Evolutionary conservation across 225 moss, liverwort and hornwort genomes (phyloP).

Genomic region (Takakia lepidozioides): DNA sequence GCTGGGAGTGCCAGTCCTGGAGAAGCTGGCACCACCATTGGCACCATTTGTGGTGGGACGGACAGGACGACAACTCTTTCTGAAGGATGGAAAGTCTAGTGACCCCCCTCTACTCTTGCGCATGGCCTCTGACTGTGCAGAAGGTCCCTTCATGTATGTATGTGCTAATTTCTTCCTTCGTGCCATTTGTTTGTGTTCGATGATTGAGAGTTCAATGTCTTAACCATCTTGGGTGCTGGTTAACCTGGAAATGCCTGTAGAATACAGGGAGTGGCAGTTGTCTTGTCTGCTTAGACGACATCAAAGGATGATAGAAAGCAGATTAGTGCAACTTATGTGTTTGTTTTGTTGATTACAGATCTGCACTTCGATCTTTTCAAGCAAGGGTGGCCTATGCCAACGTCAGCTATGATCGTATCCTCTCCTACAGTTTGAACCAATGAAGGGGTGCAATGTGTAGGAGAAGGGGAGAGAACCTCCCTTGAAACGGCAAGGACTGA

Average conservation of each 20-base stretch:
- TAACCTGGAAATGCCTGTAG: too few relatives aligned
- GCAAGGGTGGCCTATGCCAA: constrained; percentile 69
- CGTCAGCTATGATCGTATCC: constrained; percentile 90
- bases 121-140: constrained; percentile 72
- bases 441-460: too few relatives aligned
- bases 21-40: constrained; percentile 71
- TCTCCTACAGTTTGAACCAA: too few relatives aligned
- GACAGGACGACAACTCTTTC: constrained; percentile 76
- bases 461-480: too few relatives aligned
- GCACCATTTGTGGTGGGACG: constrained; percentile 55
- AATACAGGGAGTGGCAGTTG: too few relatives aligned
- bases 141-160: constrained; percentile 69
- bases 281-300: too few relatives aligned
- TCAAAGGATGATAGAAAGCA: too few relatives aligned
- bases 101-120: constrained; percentile 70
- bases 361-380: constrained; percentile 68
- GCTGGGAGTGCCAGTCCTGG: constrained; percentile 70
- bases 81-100: constrained; percentile 70
- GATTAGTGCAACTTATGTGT: background rate
- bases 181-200: too few relatives aligned
- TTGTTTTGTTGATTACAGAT: constrained; percentile 26
- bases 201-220: too few relatives aligned
- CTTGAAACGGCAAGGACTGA: too few relatives aligned
- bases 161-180: too few relatives aligned
- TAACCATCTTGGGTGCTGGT: too few relatives aligned